Percentiles rank a stretch among this genome's conserved stretches.
These are phyloP conservation scores for Lupinus albus DNA, from an alignment of 306 rosid genomes.

Conservation along the genomic window DNA sequence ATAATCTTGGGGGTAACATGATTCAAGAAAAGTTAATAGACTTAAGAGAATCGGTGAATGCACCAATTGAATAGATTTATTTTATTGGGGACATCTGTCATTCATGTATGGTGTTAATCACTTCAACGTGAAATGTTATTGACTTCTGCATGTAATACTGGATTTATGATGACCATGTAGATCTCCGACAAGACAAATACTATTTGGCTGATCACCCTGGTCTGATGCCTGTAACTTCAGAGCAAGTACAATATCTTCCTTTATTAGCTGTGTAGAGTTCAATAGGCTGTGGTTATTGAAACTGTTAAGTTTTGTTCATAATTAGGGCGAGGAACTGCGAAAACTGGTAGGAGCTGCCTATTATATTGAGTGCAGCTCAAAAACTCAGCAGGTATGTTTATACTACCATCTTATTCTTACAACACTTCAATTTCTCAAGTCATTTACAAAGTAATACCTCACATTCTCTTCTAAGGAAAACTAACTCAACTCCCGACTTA, in stretches of 20 bases:
- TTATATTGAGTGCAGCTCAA: constrained; percentile 88
- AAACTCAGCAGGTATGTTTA: constrained; percentile 78
- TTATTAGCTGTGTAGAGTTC: constrained; percentile 17
- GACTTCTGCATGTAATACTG: constrained; percentile 34
- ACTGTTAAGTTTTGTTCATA: constrained; percentile 27
- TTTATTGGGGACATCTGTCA: neutral
- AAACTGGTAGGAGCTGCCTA: constrained; percentile 73
- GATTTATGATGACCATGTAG: constrained; percentile 43
- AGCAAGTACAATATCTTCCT: constrained; percentile 58
- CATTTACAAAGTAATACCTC: neutral
- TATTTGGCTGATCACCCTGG: constrained; percentile 86
- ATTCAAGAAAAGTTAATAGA: constrained; percentile 11
- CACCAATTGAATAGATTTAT: constrained; percentile 1
- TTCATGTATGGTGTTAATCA: constrained; percentile 4
- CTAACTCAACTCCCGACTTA: constrained; percentile 14
- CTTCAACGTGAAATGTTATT: constrained; percentile 14
- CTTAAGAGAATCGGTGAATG: constrained; percentile 4
- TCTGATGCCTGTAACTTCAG: constrained; percentile 72
- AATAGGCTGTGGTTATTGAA: constrained; percentile 28
- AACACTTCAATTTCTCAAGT: neutral
- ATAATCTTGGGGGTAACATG: constrained; percentile 1
- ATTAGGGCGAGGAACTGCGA: constrained; percentile 85
- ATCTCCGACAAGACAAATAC: constrained; percentile 82
- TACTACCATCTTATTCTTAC: constrained; percentile 9
- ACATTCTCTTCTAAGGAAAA: constrained; percentile 4